Evolutionary conservation across 768 basidiomycete genomes (phyloP).

Genomic region (Leucocoprinus sp.): DNA sequence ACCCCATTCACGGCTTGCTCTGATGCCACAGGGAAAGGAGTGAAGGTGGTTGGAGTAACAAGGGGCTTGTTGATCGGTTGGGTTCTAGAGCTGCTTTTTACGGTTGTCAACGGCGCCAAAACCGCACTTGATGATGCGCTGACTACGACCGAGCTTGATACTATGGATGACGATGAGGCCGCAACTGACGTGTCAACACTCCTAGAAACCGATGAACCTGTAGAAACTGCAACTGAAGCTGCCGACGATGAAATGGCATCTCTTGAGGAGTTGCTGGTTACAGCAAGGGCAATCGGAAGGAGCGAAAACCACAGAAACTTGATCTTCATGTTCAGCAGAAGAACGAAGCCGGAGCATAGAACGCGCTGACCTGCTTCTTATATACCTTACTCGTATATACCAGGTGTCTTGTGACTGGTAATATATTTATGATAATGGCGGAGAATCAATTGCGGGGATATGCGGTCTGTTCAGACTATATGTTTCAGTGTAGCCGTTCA

Average conservation of each 20-base stretch:
- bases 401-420: too few relatives aligned
- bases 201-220: neutral
- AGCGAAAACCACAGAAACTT: constrained; percentile 4
- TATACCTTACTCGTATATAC: neutral
- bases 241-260: neutral
- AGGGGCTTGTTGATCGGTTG: constrained; percentile 9
- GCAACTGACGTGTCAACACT: neutral
- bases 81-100: constrained; percentile 5
- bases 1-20: constrained; percentile 29
- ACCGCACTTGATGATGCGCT: neutral
- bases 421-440: too few relatives aligned
- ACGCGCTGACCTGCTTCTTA: constrained; percentile 3
- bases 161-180: neutral
- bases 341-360: neutral
- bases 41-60: constrained; percentile 30
- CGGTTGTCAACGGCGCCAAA: constrained; percentile 1
- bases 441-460: too few relatives aligned
- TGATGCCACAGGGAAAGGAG: constrained; percentile 55
- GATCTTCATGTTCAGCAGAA: constrained; percentile 2
- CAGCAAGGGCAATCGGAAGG: constrained; percentile 6
- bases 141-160: neutral
- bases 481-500: neutral
- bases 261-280: neutral
- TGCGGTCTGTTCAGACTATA: too few relatives aligned
- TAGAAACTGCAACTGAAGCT: neutral